These are phyloP conservation scores for Guillardia theta DNA, from an alignment of 78 protist species.

Conservation along the genomic window DNA sequence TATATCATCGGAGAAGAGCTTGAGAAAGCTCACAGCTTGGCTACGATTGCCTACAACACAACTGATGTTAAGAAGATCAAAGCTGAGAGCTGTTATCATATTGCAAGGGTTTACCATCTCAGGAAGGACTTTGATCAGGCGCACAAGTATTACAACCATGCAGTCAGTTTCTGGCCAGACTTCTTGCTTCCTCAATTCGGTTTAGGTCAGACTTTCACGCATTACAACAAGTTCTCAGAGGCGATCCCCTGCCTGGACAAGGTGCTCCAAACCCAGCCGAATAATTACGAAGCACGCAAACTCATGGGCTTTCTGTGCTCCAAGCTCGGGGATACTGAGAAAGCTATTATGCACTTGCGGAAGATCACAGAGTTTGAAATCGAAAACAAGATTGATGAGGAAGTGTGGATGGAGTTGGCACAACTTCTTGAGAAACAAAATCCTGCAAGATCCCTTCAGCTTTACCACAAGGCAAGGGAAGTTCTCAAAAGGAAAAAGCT, in stretches of 20 bases:
- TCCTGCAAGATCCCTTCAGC: neutral
- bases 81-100: neutral
- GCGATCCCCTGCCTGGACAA: neutral
- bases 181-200: conserved; percentile 22
- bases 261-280: neutral
- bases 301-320: too few relatives aligned
- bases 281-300: neutral
- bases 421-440: neutral
- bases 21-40: neutral
- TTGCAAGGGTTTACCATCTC: neutral
- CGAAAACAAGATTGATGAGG: neutral
- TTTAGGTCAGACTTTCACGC: neutral
- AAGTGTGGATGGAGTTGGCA: conserved; percentile 19
- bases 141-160: conserved; percentile 21
- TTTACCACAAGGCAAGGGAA: neutral
- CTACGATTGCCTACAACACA: neutral
- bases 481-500: neutral
- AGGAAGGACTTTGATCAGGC: neutral
- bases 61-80: neutral
- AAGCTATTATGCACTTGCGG: neutral
- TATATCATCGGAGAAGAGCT: neutral
- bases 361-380: neutral
- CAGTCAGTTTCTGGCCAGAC: neutral
- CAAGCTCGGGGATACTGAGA: too few relatives aligned
- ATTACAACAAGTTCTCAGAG: neutral